Base-by-base conservation (phyloP, 495 filamentous ascomycete species). In the Podospora pseudopauciseta region DNA sequence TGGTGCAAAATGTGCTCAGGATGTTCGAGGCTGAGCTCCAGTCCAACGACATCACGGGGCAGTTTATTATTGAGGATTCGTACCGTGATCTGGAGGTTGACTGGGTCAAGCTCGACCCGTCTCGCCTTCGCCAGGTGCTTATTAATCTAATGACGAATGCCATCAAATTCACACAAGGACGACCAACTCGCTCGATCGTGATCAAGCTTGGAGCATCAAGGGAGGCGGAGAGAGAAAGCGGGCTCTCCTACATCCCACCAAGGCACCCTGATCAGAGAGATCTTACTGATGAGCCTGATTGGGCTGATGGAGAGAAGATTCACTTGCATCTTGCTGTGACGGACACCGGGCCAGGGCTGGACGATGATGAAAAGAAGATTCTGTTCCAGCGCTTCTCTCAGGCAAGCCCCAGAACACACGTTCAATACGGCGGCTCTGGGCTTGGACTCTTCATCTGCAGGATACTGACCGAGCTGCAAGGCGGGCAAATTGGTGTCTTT, bases 341-440 rank as follows among this genome's bases (percentile, higher is more conserved):
- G 65, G 92, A 96, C 72, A 92, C 91, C 0, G 92, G 92, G 0
- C 86, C 90, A 13, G 92, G 92, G 0, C 82, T 96, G 28, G 90
- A 82, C 66, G 86, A 89, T 23, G 84, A 90, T 64, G 89, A 92
- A 72, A 91, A 88, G 75, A 88, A 89, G 66, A 80, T 89, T 7
- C 81, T 96, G 0, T 96, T 96, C 75, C 87, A 90, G 64, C 85
- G 92, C 15, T 96, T 96, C 78, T 91, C 89, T 3, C 92, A 95
- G 78, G 89, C 90, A 15, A 82, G 80, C 26, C 91, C 91, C 2
- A 84, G 89, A 55, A 94, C 92, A 0, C 91, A 94, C 66, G 86
- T 91, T 0, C 86, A 90, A 53, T 96, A 95, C 68, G 92, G 92
- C 20, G 92, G 92, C 3, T 92, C 88, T 5, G 92, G 93, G 0